Evolutionary conservation across 2,329 filamentous ascomycete species (phyloP).

Genomic region (Trichoderma aggressivum): DNA sequence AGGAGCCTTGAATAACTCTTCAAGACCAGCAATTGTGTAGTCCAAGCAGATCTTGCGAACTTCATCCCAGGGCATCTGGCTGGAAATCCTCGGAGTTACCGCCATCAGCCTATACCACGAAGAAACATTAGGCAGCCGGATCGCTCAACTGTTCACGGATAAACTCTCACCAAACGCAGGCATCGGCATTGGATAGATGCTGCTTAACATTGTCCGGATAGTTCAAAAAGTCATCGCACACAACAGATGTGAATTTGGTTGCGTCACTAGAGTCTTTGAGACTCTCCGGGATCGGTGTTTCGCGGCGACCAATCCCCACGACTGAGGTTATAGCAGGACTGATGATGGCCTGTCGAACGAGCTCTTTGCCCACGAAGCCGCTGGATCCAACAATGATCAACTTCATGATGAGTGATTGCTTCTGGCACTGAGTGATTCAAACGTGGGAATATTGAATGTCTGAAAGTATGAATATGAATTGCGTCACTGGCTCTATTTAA

Average conservation of each 20-base stretch:
- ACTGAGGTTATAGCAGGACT: slow-evolving; percentile 37
- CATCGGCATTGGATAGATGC: slow-evolving; percentile 40
- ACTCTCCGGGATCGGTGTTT: slow-evolving; percentile 29
- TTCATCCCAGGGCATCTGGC: slow-evolving; percentile 32
- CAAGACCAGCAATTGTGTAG: slow-evolving; percentile 30
- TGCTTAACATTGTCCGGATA: slow-evolving; percentile 40
- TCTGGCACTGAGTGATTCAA: not conserved
- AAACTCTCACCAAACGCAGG: slow-evolving; percentile 40
- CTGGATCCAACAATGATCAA: slow-evolving; percentile 42
- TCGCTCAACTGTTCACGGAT: not conserved
- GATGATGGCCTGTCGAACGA: slow-evolving; percentile 42
- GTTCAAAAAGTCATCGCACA: slow-evolving; percentile 38
- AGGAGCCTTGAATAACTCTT: slow-evolving; percentile 34
- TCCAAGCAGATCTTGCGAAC: slow-evolving; percentile 41
- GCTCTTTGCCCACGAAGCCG: slow-evolving; percentile 41
- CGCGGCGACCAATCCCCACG: slow-evolving; percentile 40
- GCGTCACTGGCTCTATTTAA: not conserved
- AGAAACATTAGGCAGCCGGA: not conserved
- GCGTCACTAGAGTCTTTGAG: slow-evolving; percentile 24
- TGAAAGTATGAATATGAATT: not conserved
- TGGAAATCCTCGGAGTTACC: slow-evolving; percentile 38
- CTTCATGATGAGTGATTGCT: slow-evolving; percentile 35
- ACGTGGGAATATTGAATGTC: not conserved
- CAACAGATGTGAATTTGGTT: slow-evolving; percentile 39
- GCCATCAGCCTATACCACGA: slow-evolving; percentile 36